Base-by-base conservation (phyloP, 2,329 filamentous ascomycete species). In the Sporothrix pallida region DNA sequence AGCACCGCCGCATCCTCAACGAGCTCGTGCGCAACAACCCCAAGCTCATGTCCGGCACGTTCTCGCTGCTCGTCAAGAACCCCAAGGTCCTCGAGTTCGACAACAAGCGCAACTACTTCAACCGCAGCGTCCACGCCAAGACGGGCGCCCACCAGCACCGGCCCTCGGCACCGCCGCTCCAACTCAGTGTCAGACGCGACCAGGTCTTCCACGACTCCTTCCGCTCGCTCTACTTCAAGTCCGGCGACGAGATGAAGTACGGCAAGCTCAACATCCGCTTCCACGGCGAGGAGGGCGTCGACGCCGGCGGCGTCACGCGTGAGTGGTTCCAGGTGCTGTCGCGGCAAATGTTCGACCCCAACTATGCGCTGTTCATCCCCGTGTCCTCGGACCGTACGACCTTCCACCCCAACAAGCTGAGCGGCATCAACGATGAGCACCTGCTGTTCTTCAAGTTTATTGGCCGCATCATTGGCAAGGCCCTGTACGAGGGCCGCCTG, bases 51-150 rank as follows among this genome's bases (percentile, higher is more conserved):
- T 98, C 95, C 74, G 96, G 96, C 71, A 98, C 95, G 2, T 98
- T 99, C 83, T 95, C 95, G 12, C 87, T 99, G 17, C 85, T 99
- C 67, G 96, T 98, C 76, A 98, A 97, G 86, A 99, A 99, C 80
- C 97, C 96, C 37, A 99, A 98, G 87, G 97, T 99, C 3, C 86
- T 99, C 13, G 96, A 99, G 80, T 99, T 99, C 79, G 96, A 99
- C 84, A 99, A 99, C 85, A 99, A 99, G 86, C 94, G 96, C 79
- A 98, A 97, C 83, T 99, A 97, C 87, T 99, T 99, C 86, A 98
- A 91, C 81, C 92, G 96, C 75, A 95, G 94, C 79, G 91, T 99
- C 12, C 96, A 99, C 82, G 83, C 85, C 56, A 85, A 87, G 74
- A 89, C 89, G 63, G 89, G 92, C 70, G 20, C 44, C 12, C 70